These are phyloP conservation scores for Plasmodium adleri DNA, from an alignment of 169 alveolate species.

Conservation along the genomic window DNA sequence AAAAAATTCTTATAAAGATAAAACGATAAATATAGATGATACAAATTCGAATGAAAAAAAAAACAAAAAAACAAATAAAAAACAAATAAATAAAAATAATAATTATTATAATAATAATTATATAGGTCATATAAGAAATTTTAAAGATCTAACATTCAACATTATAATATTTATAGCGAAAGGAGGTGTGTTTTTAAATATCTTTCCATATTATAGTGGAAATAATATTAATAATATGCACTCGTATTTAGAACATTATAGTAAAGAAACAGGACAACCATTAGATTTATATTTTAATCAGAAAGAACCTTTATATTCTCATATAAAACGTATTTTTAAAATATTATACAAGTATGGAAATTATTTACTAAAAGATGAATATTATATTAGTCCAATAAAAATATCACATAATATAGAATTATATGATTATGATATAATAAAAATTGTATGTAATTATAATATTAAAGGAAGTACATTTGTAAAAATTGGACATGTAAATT, in stretches of 20 bases:
- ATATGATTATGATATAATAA: conserved; percentile 53
- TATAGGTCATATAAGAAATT: conserved; percentile 71
- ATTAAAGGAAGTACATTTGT: conserved; percentile 50
- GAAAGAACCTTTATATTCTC: conserved; percentile 76
- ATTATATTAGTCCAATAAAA: conserved; percentile 31
- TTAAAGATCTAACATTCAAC: conserved; percentile 52
- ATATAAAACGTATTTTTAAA: conserved; percentile 59
- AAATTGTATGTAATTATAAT: conserved; percentile 64
- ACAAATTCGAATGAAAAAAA: conserved; percentile 8
- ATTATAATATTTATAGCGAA: conserved; percentile 63
- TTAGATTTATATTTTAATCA: conserved; percentile 69
- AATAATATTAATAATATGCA: conserved; percentile 62
- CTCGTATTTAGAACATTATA: conserved; percentile 64
- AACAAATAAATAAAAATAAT: too few species aligned
- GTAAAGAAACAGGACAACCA: conserved; percentile 77
- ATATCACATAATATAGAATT: conserved; percentile 64
- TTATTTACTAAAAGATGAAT: conserved; percentile 37
- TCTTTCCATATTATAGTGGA: conserved; percentile 75
- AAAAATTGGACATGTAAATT: conserved; percentile 41
- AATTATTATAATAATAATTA: conserved; percentile 15
- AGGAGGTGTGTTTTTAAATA: conserved; percentile 66
- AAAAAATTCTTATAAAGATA: background rate
- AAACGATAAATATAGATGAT: background rate
- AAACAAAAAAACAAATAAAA: background rate
- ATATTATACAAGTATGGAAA: conserved; percentile 60